Evolutionary conservation across 257 asterid species (phyloP).

Genomic region (Fraxinus anomala): DNA sequence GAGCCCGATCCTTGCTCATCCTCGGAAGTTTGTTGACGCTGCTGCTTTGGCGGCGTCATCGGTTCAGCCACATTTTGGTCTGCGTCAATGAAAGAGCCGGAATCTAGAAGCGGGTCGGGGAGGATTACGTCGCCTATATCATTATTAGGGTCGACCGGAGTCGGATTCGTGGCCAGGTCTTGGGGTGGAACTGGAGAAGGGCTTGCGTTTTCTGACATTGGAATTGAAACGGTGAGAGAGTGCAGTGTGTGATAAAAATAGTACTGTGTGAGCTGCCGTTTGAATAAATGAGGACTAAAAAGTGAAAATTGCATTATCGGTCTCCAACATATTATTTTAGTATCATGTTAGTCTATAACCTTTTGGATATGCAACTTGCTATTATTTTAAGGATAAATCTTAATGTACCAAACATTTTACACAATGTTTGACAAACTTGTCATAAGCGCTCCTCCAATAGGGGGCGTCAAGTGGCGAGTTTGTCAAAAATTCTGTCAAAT

Average conservation of each 20-base stretch:
- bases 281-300: neutral
- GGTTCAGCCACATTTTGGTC: neutral
- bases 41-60: neutral
- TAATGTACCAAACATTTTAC: too few relatives aligned
- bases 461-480: too few relatives aligned
- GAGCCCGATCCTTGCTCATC: neutral
- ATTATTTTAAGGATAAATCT: too few relatives aligned
- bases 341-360: too few relatives aligned
- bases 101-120: conserved; percentile 19
- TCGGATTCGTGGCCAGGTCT: neutral
- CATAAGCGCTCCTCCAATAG: too few relatives aligned
- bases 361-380: too few relatives aligned
- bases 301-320: too few relatives aligned
- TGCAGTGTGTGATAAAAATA: neutral
- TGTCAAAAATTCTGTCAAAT: too few relatives aligned
- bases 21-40: neutral
- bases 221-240: neutral
- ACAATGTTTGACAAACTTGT: too few relatives aligned
- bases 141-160: neutral
- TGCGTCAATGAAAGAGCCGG: conserved; percentile 12
- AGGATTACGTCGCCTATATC: neutral
- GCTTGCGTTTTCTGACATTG: neutral
- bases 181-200: neutral
- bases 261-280: neutral
- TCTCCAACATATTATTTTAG: too few relatives aligned